Evolutionary conservation across 2,329 filamentous ascomycete genomes (phyloP), one percentile per base, ranked within the genome.

Genomic region (Plenodomus tracheiphilus): DNA sequence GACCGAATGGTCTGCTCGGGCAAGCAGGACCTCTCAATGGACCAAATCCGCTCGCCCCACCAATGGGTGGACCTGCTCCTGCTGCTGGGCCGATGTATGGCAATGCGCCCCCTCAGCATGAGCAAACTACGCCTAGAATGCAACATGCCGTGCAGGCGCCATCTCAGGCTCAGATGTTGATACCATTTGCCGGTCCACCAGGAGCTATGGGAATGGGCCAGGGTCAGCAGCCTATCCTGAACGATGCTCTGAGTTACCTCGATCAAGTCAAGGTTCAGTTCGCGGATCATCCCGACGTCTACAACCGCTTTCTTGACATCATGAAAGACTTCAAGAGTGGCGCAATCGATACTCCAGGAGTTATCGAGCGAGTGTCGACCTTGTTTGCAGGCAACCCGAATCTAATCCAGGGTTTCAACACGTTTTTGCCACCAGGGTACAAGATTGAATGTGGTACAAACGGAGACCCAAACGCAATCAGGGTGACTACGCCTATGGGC

Each of bases 321-420:
- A 99, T 99, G 94, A 99, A 99, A 69, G 94, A 99, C 64, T 99
- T 99, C 73, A 99, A 99, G 75, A 96, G 91, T 64, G 93, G 96
- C 75, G 91, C 92, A 84, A 99, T 99, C 64, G 94, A 99, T 70
- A 99, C 94, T 0, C 94, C 94, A 0, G 94, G 94, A 1, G 94
- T 99, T 2, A 99, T 99, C 61, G 95, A 96, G 65, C 86, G 94
- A 41, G 94, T 99, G 21, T 97, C 94, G 1, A 91, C 91, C 43
- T 83, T 99, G 1, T 99, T 99, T 69, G 92, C 93, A 18, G 94
- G 94, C 2, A 93, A 99, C 65, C 94, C 94, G 2, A 94, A 89
- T 68, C 81, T 96, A 20, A 97, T 99, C 41, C 93, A 97, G 73
- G 94, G 94, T 0, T 99, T 99, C 72, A 99, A 99, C 69, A 99